Base-by-base conservation (phyloP, 768 basidiomycete species). In the Galerina sulciceps region DNA sequence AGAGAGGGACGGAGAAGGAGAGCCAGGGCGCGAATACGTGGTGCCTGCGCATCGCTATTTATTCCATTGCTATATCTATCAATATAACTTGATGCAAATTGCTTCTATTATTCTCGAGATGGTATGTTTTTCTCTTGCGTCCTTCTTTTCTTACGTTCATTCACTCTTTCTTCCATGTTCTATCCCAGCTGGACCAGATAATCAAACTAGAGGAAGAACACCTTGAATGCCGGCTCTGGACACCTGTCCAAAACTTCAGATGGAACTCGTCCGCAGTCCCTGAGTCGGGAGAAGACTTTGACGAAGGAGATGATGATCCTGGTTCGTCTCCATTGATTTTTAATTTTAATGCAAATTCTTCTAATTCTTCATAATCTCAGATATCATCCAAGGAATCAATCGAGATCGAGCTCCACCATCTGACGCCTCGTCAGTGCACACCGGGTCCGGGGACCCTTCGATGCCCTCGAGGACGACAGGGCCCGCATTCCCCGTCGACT, bases 1-100 rank as follows among this genome's bases (percentile, higher is more conserved):
- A 17, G 43, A 81, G 34, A 64, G 44, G 51, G 60, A 14, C 59
- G 55, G 31, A 54, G 63, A 61, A 14, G 52, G 53, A 40, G 58
- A 62, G 13, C 63, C 61, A 1, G 64, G 60, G 38, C 36, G 40
- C 3, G 71, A 71, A n/a, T 67, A 71, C 13, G 59, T 72, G n/a
- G 72, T 79, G 38, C 59, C 0, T 20, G 57, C 62, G 6, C 90
- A 91, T 70, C 83, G 86, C 40, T 85, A 86, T 67, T 74, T 93
- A 8, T 93, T 93, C 63, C 76, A 90, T 55, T 89, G 86, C 49
- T 92, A 87, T 63, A 82, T 89, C 26, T 91, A 89, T 67, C 88
- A 93, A 55, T 83, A 81, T 61, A 82, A 82, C 61, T 66, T 81
- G 31, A 73, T 79, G 20, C 78, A 77, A 50, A 72, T 79, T 31